These are phyloP conservation scores for Apiosordaria backusii DNA, from an alignment of 495 filamentous ascomycete species.

Conservation along the genomic window DNA sequence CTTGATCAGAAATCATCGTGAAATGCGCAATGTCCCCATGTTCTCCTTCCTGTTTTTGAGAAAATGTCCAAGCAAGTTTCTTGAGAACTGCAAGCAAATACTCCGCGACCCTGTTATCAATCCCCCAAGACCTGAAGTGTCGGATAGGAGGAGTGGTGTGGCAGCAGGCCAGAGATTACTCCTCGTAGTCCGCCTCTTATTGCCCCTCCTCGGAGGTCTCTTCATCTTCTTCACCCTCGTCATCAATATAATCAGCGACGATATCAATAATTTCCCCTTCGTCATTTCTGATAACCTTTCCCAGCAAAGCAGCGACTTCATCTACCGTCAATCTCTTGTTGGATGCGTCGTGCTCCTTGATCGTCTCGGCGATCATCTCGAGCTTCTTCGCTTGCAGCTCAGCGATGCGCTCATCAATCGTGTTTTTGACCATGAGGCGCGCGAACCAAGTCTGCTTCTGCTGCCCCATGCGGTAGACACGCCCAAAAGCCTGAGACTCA, in stretches of 20 bases:
- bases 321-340: background rate
- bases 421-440: background rate
- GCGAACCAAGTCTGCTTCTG: background rate
- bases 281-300: background rate
- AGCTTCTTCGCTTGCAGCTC: background rate
- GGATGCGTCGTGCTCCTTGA: background rate
- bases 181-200: too few relatives aligned
- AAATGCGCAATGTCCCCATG: too few relatives aligned
- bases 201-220: too few relatives aligned
- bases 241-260: background rate
- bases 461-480: background rate
- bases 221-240: background rate
- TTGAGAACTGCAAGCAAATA: too few relatives aligned
- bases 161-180: too few relatives aligned
- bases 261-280: background rate
- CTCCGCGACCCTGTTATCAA: too few relatives aligned
- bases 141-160: too few relatives aligned
- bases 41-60: too few relatives aligned
- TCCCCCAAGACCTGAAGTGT: too few relatives aligned
- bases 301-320: background rate
- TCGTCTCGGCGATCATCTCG: background rate
- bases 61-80: too few relatives aligned
- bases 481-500: background rate
- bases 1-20: too few relatives aligned
- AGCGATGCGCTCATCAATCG: background rate